A percentile compares a stretch with the other conserved stretches of the same genome.
Evolutionary conservation across 1,284 basidiomycete species (phyloP).

Genomic region (Gomphus bonarii): DNA sequence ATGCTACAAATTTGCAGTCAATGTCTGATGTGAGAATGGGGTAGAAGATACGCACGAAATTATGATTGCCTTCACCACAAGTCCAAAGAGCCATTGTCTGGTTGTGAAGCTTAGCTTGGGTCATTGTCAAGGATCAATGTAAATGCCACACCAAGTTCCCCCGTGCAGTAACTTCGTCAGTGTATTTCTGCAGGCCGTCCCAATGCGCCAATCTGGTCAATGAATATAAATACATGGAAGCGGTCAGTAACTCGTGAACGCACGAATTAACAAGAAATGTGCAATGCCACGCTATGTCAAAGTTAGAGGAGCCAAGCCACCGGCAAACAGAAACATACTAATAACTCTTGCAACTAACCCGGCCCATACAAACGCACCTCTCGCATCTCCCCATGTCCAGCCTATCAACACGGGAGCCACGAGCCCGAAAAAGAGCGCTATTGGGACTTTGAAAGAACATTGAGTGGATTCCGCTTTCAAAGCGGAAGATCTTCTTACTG

Average conservation of each 20-base stretch:
- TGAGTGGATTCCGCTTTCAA: background rate
- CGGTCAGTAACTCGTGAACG: slow-evolving; percentile 17
- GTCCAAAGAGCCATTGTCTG: slow-evolving; percentile 63
- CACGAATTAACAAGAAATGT: slow-evolving; percentile 75
- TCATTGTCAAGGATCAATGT: background rate
- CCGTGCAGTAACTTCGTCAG: slow-evolving; percentile 68
- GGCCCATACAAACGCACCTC: slow-evolving; percentile 61
- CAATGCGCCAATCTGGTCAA: slow-evolving; percentile 56
- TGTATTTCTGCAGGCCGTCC: slow-evolving; percentile 69
- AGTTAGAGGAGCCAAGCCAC: background rate
- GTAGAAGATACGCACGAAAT: slow-evolving; percentile 42
- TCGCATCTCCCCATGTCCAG: slow-evolving; percentile 43
- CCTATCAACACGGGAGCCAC: slow-evolving; percentile 46
- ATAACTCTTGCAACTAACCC: slow-evolving; percentile 51
- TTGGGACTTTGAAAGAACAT: slow-evolving; percentile 31
- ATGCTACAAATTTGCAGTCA: slow-evolving; percentile 8
- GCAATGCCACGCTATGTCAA: slow-evolving; percentile 55
- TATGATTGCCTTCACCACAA: slow-evolving; percentile 72
- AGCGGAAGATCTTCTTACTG: slow-evolving; percentile 27
- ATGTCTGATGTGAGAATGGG: background rate
- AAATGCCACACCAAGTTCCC: slow-evolving; percentile 56
- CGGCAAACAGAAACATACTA: slow-evolving; percentile 26
- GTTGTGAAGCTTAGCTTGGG: background rate
- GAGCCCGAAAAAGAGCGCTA: slow-evolving; percentile 53
- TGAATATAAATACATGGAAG: background rate